A percentile compares a stretch with the other conserved stretches of the same genome.
Conservation (phyloP, 371 early-diverging fungal genomes). For the Fennellomyces sp. region DNA sequence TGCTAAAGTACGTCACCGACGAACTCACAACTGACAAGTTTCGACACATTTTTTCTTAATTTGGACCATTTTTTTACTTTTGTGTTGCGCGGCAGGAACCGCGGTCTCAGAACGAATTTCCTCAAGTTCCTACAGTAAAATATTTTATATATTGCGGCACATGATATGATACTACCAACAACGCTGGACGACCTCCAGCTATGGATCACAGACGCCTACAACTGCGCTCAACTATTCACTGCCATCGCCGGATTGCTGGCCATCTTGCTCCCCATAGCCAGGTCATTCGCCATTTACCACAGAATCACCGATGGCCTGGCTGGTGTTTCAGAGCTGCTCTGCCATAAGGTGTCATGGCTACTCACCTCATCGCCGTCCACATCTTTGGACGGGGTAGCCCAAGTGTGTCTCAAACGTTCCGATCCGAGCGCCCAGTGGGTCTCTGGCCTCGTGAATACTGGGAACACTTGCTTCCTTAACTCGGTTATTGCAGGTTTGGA, state of each 20-base stretch:
- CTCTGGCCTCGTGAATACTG: conserved; percentile 86
- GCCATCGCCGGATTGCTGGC: conserved; percentile 16
- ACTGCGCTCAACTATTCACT: conserved; percentile 21
- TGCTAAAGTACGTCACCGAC: not conserved
- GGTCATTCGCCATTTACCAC: conserved; percentile 13
- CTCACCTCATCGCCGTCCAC: not conserved
- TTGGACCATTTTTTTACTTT: not conserved
- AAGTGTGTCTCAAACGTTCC: not conserved
- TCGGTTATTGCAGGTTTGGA: conserved; percentile 87
- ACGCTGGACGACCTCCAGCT: conserved; percentile 25
- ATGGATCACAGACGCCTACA: conserved; percentile 14
- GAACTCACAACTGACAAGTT: not conserved
- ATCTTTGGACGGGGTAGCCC: not conserved
- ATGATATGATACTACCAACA: conserved; percentile 1
- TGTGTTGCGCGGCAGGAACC: no score
- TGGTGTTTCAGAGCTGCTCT: not conserved
- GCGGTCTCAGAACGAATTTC: no score
- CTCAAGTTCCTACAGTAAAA: no score
- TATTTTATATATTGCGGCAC: conserved; percentile 4
- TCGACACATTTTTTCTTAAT: not conserved
- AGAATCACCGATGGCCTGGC: not conserved
- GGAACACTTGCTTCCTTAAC: conserved; percentile 94
- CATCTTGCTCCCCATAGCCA: conserved; percentile 19
- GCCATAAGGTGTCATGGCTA: not conserved
- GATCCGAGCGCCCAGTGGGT: not conserved